A percentile compares a stretch with the other conserved stretches of the same genome.
These are phyloP conservation scores for Oxyria digyna DNA, from an alignment of 148 eudicot genomes.

Conservation along the genomic window DNA sequence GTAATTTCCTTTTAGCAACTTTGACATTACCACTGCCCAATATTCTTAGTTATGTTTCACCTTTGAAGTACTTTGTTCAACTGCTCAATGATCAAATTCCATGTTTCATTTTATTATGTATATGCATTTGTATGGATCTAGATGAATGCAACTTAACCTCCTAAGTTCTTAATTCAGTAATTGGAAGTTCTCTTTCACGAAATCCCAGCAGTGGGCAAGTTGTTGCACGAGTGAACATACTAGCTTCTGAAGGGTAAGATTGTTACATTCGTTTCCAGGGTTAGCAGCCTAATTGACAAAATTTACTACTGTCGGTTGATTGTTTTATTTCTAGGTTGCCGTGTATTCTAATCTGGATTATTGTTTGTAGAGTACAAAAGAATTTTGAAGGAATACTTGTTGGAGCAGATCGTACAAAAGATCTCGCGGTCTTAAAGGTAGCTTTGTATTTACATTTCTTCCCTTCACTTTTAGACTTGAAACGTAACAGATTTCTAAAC, in stretches of 20 bases:
- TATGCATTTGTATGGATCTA: neutral
- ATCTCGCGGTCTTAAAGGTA: constrained; percentile 97
- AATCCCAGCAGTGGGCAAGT: constrained; percentile 78
- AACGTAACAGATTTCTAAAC: neutral
- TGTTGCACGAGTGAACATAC: constrained; percentile 91
- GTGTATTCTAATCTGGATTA: neutral
- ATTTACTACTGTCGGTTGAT: neutral
- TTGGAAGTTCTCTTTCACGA: constrained; percentile 84
- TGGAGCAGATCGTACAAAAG: constrained; percentile 98
- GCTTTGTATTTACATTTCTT: neutral
- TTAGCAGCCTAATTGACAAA: neutral
- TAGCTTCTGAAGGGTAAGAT: constrained; percentile 85
- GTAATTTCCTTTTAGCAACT: neutral
- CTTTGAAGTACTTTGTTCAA: neutral
- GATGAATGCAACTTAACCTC: neutral
- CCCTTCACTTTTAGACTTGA: neutral
- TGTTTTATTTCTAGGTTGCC: neutral
- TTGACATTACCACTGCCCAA: neutral
- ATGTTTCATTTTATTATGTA: neutral
- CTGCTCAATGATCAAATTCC: neutral
- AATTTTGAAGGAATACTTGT: constrained; percentile 82
- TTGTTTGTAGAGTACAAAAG: constrained; percentile 67
- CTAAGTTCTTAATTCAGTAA: constrained; percentile 35
- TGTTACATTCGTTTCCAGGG: neutral
- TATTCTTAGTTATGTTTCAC: neutral